Evolutionary conservation across 208 protist species (phyloP).

Genomic region (Angomonas deanei): DNA sequence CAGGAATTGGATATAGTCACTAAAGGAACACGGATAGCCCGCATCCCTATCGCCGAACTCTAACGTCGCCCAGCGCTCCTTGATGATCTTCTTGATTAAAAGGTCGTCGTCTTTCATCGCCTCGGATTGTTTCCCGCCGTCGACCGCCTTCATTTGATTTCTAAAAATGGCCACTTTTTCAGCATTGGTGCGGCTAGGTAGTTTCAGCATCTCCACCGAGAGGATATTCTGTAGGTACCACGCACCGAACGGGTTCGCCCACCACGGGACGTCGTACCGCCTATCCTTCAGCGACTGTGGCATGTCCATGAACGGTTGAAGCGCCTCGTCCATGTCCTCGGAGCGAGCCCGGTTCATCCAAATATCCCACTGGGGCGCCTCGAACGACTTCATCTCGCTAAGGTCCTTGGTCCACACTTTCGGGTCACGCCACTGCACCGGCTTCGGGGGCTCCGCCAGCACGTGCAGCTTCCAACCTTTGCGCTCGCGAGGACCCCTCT

Average conservation of each 20-base stretch:
- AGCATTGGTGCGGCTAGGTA: conserved; percentile 80
- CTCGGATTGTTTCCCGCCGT: conserved; percentile 55
- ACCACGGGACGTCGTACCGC: conserved; percentile 91
- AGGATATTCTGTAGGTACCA: conserved; percentile 93
- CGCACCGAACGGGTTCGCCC: conserved; percentile 91
- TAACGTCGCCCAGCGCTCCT: conserved; percentile 86
- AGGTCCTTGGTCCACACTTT: conserved; percentile 91
- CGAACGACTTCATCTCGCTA: conserved; percentile 88
- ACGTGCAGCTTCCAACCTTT: conserved; percentile 92
- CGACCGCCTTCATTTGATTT: conserved; percentile 40
- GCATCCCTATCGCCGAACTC: conserved; percentile 88
- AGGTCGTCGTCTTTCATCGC: conserved; percentile 75
- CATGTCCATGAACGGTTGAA: conserved; percentile 94
- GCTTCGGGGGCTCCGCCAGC: conserved; percentile 83
- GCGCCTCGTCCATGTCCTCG: conserved; percentile 88
- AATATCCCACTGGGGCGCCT: conserved; percentile 89
- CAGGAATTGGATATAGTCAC: conserved; percentile 92
- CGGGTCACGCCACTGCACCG: conserved; percentile 86
- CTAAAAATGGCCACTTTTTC: conserved; percentile 90
- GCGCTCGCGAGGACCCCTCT: conserved; percentile 77
- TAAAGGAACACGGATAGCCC: conserved; percentile 88
- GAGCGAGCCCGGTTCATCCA: conserved; percentile 85
- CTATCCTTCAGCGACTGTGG: conserved; percentile 89
- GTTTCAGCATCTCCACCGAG: conserved; percentile 84
- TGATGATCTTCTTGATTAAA: conserved; percentile 79